A percentile compares a stretch with the other conserved stretches of the same genome.
Evolutionary conservation across 192 early-diverging fungal species (phyloP).

Genomic region (Spizellomyces sp.): DNA sequence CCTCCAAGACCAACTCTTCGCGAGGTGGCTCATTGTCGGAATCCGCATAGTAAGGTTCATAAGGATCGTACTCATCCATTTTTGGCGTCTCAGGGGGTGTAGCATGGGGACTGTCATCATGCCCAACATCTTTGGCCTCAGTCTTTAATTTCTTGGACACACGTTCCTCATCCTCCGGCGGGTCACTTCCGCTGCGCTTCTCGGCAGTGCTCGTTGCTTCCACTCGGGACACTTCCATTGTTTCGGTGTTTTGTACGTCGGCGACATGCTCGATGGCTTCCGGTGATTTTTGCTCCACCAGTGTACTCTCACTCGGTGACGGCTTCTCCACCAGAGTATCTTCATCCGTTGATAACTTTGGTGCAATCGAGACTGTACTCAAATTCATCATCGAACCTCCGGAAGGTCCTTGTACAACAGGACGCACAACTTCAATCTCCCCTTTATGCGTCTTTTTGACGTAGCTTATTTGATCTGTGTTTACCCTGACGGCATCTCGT

Average conservation of each 20-base stretch:
- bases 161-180: background rate
- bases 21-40: slow-evolving; percentile 23
- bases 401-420: background rate
- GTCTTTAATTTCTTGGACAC: slow-evolving; percentile 16
- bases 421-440: slow-evolving; percentile 34
- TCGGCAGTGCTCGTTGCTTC: background rate
- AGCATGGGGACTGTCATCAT: background rate
- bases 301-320: background rate
- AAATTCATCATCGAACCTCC: background rate
- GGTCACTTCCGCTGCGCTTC: background rate
- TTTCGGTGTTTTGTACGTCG: background rate
- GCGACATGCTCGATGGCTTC: background rate
- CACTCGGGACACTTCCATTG: background rate
- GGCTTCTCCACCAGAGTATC: background rate
- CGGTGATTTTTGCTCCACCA: background rate
- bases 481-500: slow-evolving; percentile 55
- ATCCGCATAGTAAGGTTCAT: background rate
- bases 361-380: background rate
- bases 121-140: background rate
- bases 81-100: background rate
- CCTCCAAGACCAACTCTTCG: slow-evolving; percentile 35
- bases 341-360: background rate
- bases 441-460: slow-evolving; percentile 48
- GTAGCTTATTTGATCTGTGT: slow-evolving; percentile 38
- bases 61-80: background rate